Evolutionary conservation across 2,329 filamentous ascomycete species (phyloP), one percentile per base, ranked within the genome.

Genomic region (Ascochyta koolunga): DNA sequence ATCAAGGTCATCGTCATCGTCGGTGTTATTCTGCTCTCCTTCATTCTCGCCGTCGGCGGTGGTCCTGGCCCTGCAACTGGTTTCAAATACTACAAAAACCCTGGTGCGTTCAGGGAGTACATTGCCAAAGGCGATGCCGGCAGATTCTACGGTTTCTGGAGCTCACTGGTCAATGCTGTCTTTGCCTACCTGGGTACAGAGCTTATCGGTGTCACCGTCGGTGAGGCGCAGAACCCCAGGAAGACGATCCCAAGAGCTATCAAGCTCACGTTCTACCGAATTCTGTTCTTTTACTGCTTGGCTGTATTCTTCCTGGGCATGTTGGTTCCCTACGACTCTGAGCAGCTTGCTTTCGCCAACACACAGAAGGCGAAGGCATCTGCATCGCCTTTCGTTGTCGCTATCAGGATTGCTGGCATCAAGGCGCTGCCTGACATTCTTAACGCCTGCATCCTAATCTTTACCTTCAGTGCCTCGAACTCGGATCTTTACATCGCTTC

Each of bases 181-280:
- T 93, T 93, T 62, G 89, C 90, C 51, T 93, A 90, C 69, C 82
- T 92, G 4, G 89, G 70, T 48, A 76, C 89, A 2, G 89, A 92
- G 68, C 79, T 91, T 37, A 87, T 91, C 44, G 89, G 89, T 76
- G 88, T 92, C 13, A 92, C 89, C 0, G 88, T 91, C 29, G 89
- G 87, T 47, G 89, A 92, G 75, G 89, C 89, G 0, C 87, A 91
- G 76, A 92, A 92, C 76, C 90, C 90, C 0, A 86, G 89, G 69
- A 85, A 84, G 72, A 89, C 86, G 15, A 87, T 93, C 57, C 90
- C 90, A 6, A 85, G 86, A 55, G 89, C 89, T 47, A 92, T 92
- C 79, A 89, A 86, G 71, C 81, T 91, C 43, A 92, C 89, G 62
- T 93, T 93, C 76, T 93, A 85, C 79, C 89, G 90, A 53, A 93